Base-by-base conservation (phyloP, 2,329 filamentous ascomycete species). In the Didymellaceae sp. region DNA sequence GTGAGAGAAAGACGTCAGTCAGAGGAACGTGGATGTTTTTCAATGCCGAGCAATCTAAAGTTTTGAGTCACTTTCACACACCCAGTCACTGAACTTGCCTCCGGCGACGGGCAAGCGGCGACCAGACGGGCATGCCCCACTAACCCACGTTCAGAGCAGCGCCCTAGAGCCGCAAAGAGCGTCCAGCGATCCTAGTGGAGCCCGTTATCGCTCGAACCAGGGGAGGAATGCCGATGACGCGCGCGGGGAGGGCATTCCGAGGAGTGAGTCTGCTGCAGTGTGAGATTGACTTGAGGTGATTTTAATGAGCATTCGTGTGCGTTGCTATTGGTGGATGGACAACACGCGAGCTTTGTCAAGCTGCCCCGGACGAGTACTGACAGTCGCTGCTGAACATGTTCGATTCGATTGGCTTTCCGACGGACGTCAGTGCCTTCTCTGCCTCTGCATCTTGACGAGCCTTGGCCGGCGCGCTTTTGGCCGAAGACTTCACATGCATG, bases 41-140 rank as follows among this genome's bases (percentile, higher is more conserved):
- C 43, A 52, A 38, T 46, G 42, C 48, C 48, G 37, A 46, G 48
- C 37, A 43, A 43, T 52, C 48, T 43, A 62, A 59, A 54, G 55
- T 66, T n/a, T 63, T 55, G 56, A 55, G 38, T 55, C 50, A 57
- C 55, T 64, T 57, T 28, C 26, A 28, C n/a, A n/a, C n/a, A n/a
- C 32, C 28, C 35, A 58, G 55, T 65, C 24, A 63, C 51, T 63
- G 53, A 62, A 54, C 42, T 57, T 54, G 47, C 47, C 55, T 61
- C 45, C 58, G 55, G 59, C 62, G 52, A 59, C 49, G 51, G n/a
- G 44, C 48, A 57, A 43, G 42, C 48, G 48, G 48, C 35, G 42
- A 45, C 35, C 42, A 52, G 30, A 55, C 53, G 55, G 52, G 45
- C 48, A 52, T 54, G 57, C 60, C 61, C 61, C 61, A 62, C 61